These are phyloP conservation scores for Incumbomyces lentus DNA, from an alignment of 2,329 filamentous ascomycete species.

Conservation along the genomic window DNA sequence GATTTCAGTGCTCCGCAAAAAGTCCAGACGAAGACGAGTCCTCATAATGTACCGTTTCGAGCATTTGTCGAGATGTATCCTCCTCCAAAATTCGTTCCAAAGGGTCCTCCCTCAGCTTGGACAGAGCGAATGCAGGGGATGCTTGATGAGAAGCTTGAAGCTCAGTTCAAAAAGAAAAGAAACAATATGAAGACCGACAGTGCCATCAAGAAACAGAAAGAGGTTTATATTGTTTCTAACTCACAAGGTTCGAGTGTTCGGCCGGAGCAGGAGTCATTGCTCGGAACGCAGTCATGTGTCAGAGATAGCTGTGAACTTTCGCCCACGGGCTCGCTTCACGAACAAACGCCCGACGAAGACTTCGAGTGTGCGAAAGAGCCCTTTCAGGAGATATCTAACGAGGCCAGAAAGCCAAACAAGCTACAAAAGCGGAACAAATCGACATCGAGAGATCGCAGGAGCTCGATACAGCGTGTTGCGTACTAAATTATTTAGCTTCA, in stretches of 20 bases:
- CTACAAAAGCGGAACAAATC: constrained; percentile 14
- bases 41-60: constrained; percentile 14
- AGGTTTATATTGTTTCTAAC: not conserved
- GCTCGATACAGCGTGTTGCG: constrained; percentile 10
- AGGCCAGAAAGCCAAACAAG: constrained; percentile 10
- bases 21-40: constrained; percentile 12
- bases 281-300: constrained; percentile 14
- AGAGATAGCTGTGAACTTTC: constrained; percentile 19
- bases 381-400: constrained; percentile 1
- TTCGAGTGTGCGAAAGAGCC: constrained; percentile 11
- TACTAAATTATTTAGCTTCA: not conserved
- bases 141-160: constrained; percentile 12
- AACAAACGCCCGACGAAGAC: constrained; percentile 11
- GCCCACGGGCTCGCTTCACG: constrained; percentile 16
- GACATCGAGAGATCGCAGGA: constrained; percentile 9
- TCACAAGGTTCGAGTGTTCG: not conserved
- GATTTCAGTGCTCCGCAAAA: constrained; percentile 13
- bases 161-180: constrained; percentile 1
- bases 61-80: constrained; percentile 17
- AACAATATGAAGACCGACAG: constrained; percentile 1
- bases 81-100: constrained; percentile 10
- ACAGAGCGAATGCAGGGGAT: constrained; percentile 17
- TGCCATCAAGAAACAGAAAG: not conserved
- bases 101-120: constrained; percentile 17
- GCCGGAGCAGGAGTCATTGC: constrained; percentile 11